Evolutionary conservation across 2,329 filamentous ascomycete species (phyloP), one percentile per base, ranked within the genome.

Genomic region (Pseudocercospora musae): DNA sequence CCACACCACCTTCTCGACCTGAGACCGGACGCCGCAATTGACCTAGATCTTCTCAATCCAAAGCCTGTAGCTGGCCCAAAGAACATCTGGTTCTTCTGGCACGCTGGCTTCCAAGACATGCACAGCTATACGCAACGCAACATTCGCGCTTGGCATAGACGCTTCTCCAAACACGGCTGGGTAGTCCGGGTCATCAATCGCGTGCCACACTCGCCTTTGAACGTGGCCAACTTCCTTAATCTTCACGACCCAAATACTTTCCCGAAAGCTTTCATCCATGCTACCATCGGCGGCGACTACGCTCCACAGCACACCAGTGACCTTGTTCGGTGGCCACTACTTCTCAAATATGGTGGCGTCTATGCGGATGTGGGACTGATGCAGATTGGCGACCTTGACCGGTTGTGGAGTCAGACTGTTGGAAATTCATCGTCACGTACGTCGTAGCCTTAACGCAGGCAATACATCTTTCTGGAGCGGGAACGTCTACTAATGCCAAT

Each of bases 11-110:
- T 75, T 4, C 68, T 84, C 8, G 82, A 84, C 61, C 71, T 79
- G 3, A 77, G 82, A 8, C 68, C 81, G 2, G 82, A 84, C 55
- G 64, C 72, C 3, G 78, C 80, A 61, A 73, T 84, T 27, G 81
- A 84, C 60, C 58, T 74, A 15, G 75, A 76, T 10, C 66, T 84
- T 29, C 66, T 78, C 0, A 69, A 79, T 56, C 78, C 78, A 0
- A 67, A 65, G 75, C 79, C 20, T 71, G 33, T 81, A 27, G 69
- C 73, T 0, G 70, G 73, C 29, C 77, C 80, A 50, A 85, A 85
- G 70, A 84, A 85, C 53, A 74, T 86, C 25, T 87, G 83, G 78
- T 83, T 85, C 69, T 86, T 84, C 73, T 87, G 84, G 84, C 78
- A 85, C 69, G 74, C 73, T 3, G 84, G 84, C 27, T 82, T 79